Evolutionary conservation across 1,139 yeast species (phyloP).

Genomic region (Pichia sp.): DNA sequence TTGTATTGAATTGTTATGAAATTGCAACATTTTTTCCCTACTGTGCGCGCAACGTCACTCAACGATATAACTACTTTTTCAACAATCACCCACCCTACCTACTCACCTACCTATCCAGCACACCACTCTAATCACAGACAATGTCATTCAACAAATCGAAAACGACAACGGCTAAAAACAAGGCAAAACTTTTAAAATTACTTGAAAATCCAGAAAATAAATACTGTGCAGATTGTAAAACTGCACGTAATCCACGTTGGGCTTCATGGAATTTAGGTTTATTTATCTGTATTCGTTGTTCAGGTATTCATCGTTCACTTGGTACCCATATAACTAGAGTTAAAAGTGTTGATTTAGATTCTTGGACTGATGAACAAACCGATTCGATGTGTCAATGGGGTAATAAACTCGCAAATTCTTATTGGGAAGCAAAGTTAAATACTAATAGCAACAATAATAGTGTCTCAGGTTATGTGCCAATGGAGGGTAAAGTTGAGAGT

Average conservation of each 20-base stretch:
- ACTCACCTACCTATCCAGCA: neutral
- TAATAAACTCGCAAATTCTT: constrained; percentile 63
- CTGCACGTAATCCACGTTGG: constrained; percentile 90
- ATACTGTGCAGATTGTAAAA: constrained; percentile 86
- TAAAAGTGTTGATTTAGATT: constrained; percentile 86
- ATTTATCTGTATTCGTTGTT: constrained; percentile 85
- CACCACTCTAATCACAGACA: neutral
- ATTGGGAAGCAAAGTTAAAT: constrained; percentile 92
- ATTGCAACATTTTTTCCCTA: too few relatives aligned
- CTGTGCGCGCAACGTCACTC: too few relatives aligned
- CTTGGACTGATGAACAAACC: constrained; percentile 94
- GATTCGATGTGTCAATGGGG: constrained; percentile 84
- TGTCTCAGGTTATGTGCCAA: constrained; percentile 72
- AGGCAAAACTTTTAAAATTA: constrained; percentile 35
- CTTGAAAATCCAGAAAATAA: constrained; percentile 71
- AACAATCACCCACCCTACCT: neutral
- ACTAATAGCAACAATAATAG: too few relatives aligned
- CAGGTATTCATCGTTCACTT: constrained; percentile 91
- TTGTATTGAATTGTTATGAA: too few relatives aligned
- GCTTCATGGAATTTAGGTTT: constrained; percentile 95
- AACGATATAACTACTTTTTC: neutral
- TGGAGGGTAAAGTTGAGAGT: constrained; percentile 78
- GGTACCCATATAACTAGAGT: constrained; percentile 90
- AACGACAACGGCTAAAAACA: constrained; percentile 10
- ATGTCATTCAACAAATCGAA: constrained; percentile 14